Percentiles rank a stretch among this genome's conserved stretches.
Evolutionary conservation across 352 stramenopile genomes (phyloP).

Genomic region (Pythium plurisporium): DNA sequence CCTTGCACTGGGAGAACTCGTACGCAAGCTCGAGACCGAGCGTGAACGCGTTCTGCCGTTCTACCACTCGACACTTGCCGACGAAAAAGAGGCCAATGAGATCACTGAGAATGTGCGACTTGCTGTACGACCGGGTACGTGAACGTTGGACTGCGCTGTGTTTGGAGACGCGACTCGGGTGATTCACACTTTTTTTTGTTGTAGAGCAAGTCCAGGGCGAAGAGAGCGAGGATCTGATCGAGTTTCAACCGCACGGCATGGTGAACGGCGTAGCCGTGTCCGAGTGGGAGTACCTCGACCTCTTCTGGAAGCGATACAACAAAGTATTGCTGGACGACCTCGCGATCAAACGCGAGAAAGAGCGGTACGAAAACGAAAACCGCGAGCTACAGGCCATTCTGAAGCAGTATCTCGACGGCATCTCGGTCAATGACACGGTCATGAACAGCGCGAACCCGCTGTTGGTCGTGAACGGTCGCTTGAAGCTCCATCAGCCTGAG

Average conservation of each 20-base stretch:
- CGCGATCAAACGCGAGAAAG: conserved; percentile 85
- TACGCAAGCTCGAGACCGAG: conserved; percentile 90
- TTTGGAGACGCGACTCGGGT: no score
- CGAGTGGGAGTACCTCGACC: conserved; percentile 83
- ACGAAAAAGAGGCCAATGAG: conserved; percentile 60
- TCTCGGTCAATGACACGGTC: conserved; percentile 90
- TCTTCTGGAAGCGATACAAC: conserved; percentile 96
- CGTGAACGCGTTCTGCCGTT: conserved; percentile 89
- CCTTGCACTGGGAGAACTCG: conserved; percentile 87
- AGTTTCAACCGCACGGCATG: conserved; percentile 64
- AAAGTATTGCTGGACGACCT: conserved; percentile 92
- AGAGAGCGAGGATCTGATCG: conserved; percentile 41
- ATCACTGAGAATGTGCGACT: conserved; percentile 59
- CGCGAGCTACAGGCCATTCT: conserved; percentile 86
- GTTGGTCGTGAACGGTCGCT: conserved; percentile 90
- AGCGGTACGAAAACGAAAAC: conserved; percentile 86
- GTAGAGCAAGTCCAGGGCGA: conserved; percentile 31
- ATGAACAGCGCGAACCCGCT: conserved; percentile 89
- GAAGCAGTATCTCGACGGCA: conserved; percentile 92
- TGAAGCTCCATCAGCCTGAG: conserved; percentile 52
- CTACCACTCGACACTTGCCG: conserved; percentile 54
- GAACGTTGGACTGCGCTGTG: no score
- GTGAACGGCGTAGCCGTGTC: conserved; percentile 47
- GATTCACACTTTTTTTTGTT: no score
- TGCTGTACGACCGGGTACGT: conserved; percentile 30